These are phyloP conservation scores for Trichoderma virens DNA, from an alignment of 495 filamentous ascomycete species.

Conservation along the genomic window DNA sequence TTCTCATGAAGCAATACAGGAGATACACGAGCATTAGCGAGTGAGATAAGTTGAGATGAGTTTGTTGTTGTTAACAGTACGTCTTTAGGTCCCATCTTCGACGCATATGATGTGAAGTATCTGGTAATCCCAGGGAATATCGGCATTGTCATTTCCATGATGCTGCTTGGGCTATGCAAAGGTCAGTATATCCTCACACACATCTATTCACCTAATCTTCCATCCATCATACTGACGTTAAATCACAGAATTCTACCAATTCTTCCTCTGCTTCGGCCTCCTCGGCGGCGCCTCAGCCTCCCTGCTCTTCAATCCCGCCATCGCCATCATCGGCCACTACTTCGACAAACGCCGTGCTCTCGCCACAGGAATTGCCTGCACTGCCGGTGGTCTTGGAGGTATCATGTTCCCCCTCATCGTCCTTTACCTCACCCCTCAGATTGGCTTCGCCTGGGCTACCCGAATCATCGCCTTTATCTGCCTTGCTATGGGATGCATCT, in stretches of 20 bases:
- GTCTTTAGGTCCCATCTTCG: slow-evolving; percentile 46
- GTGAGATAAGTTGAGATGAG: neutral
- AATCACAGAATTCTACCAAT: slow-evolving; percentile 52
- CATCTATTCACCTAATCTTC: slow-evolving; percentile 1
- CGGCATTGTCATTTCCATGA: slow-evolving; percentile 43
- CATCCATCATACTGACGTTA: slow-evolving; percentile 13
- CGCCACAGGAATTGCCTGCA: slow-evolving; percentile 58
- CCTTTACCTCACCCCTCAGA: slow-evolving; percentile 34
- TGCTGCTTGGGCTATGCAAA: slow-evolving; percentile 44
- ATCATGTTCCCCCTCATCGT: slow-evolving; percentile 53
- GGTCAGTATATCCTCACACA: slow-evolving; percentile 19
- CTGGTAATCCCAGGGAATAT: slow-evolving; percentile 45
- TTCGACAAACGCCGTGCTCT: slow-evolving; percentile 53
- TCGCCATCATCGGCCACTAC: slow-evolving; percentile 57
- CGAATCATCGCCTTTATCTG: slow-evolving; percentile 53
- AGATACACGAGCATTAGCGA: neutral
- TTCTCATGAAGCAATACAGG: neutral
- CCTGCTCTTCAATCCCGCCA: slow-evolving; percentile 50
- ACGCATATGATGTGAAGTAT: slow-evolving; percentile 49
- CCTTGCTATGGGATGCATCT: slow-evolving; percentile 42
- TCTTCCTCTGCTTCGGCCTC: slow-evolving; percentile 53
- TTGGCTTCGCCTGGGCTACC: slow-evolving; percentile 53
- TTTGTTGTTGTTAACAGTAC: neutral
- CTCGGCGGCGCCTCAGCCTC: slow-evolving; percentile 50
- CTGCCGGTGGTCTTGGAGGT: slow-evolving; percentile 52